Conservation (phyloP, 192 early-diverging fungal species). For the Coemansia sp. region DNA sequence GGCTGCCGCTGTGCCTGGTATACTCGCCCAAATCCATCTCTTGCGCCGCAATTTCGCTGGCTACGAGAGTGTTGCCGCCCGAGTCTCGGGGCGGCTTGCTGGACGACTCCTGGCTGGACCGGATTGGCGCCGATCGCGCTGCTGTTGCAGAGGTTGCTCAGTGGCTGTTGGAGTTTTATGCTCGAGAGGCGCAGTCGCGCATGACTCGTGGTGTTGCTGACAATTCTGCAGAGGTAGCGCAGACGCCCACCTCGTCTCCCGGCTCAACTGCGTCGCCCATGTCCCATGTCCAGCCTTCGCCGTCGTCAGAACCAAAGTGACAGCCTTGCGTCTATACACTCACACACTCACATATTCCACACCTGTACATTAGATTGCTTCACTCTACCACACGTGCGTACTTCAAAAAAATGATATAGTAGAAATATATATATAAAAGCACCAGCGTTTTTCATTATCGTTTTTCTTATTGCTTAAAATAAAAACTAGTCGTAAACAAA, state of each 20-base stretch:
- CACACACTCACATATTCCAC: not conserved
- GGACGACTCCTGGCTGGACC: slow-evolving; percentile 33
- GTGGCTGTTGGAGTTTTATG: slow-evolving; percentile 50
- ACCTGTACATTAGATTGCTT: not conserved
- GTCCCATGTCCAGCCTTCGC: slow-evolving; percentile 20
- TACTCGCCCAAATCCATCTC: slow-evolving; percentile 50
- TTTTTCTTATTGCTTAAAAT: no score
- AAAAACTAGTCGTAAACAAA: not conserved
- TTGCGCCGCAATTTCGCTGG: slow-evolving; percentile 51
- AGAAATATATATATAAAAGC: no score
- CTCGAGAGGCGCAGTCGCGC: slow-evolving; percentile 40
- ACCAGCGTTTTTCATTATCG: no score
- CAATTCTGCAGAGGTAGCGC: slow-evolving; percentile 9
- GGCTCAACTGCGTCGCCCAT: slow-evolving; percentile 17
- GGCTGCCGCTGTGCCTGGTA: slow-evolving; percentile 56
- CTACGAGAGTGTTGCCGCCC: slow-evolving; percentile 20
- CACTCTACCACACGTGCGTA: not conserved
- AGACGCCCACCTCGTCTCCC: slow-evolving; percentile 38
- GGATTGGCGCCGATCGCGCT: slow-evolving; percentile 9
- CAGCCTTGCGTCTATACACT: not conserved
- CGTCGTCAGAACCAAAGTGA: slow-evolving; percentile 21
- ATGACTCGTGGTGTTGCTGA: slow-evolving; percentile 8
- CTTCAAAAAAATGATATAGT: not conserved
- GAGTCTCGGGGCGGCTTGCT: not conserved
- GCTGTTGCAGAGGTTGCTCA: slow-evolving; percentile 29